Conservation (phyloP, 805 yeast species). For the Starmera caribaea region DNA sequence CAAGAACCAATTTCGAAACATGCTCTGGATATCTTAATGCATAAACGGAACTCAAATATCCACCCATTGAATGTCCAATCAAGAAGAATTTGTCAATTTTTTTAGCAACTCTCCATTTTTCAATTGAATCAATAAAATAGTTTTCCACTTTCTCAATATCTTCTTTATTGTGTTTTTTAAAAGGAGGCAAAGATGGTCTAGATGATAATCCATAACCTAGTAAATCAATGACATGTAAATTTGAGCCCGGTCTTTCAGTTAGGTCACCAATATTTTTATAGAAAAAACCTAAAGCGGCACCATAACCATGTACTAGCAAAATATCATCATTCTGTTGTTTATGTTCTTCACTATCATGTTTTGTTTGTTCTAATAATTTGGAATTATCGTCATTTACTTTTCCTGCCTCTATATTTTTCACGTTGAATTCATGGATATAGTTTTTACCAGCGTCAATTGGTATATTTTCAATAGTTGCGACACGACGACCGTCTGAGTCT, state of each 20-base stretch:
- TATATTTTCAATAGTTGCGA: slow-evolving; percentile 41
- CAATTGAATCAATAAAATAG: slow-evolving; percentile 38
- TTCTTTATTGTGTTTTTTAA: slow-evolving; percentile 10
- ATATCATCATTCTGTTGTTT: slow-evolving; percentile 15
- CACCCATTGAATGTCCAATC: slow-evolving; percentile 67
- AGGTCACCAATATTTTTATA: slow-evolving; percentile 51
- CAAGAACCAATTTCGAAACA: slow-evolving; percentile 41
- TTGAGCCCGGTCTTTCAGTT: slow-evolving; percentile 39
- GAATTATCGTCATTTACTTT: slow-evolving; percentile 1
- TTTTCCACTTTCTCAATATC: slow-evolving; percentile 23
- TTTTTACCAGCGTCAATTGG: slow-evolving; percentile 41
- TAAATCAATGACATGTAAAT: slow-evolving; percentile 51
- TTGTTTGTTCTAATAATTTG: too few species aligned
- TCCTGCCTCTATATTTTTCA: slow-evolving; percentile 34
- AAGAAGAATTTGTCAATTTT: slow-evolving; percentile 43
- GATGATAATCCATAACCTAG: slow-evolving; percentile 56
- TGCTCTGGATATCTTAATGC: slow-evolving; percentile 44
- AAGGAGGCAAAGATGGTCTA: slow-evolving; percentile 31
- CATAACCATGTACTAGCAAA: slow-evolving; percentile 78
- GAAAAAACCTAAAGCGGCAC: slow-evolving; percentile 75
- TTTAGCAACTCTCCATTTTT: slow-evolving; percentile 43
- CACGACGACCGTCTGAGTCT: slow-evolving; percentile 36
- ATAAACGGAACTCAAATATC: slow-evolving; percentile 53
- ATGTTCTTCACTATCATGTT: slow-evolving; percentile 33
- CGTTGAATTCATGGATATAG: slow-evolving; percentile 63